Base-by-base conservation (phyloP, 768 basidiomycete species). In the Leccinum subgranulosum region DNA sequence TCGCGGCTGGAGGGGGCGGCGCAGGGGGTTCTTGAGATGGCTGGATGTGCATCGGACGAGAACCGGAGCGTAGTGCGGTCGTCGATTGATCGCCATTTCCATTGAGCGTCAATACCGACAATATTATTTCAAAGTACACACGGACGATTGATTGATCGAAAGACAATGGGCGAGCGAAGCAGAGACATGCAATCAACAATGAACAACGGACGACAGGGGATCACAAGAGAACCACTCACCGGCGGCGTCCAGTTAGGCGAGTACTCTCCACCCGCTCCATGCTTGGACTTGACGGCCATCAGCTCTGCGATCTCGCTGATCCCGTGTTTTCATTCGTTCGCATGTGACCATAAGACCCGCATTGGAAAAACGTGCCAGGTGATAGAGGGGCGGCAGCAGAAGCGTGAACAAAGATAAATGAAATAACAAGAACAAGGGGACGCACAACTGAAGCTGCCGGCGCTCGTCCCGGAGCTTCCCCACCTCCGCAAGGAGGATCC, bases 251-350 rank as follows among this genome's bases (percentile, higher is more conserved):
- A 93, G 54, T 87, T 84, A 17, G 87, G 84, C 23, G 84, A 77
- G 67, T 86, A 92, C 62, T 91, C 88, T 23, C 90, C 90, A 36
- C 86, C 89, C 2, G 85, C 80, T 19, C 89, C 86, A 68, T 90
- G 87, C 70, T 93, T 92, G 19, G 90, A 84, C 69, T 90, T 90
- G 51, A 91, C 78, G 51, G 83, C 81, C 88, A 93, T 88, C 58
- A 93, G 77, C 69, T 90, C 88, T 25, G 90, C 85, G 61, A 94
- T 90, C 71, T 94, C 91, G 61, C 91, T 92, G 66, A 25, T 25
- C 51, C 0, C n/a, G 25, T 46, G 12, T 14, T 36, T 43, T 51
- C 51, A 36, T 57, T 14, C 15, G n/a, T 53, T 39, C 4, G 11
- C 33, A 33, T 33, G 19, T 10, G 15, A 33, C n/a, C 58, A 46